Evolutionary conservation across 805 yeast species (phyloP).

Genomic region (Priceomyces carsonii): DNA sequence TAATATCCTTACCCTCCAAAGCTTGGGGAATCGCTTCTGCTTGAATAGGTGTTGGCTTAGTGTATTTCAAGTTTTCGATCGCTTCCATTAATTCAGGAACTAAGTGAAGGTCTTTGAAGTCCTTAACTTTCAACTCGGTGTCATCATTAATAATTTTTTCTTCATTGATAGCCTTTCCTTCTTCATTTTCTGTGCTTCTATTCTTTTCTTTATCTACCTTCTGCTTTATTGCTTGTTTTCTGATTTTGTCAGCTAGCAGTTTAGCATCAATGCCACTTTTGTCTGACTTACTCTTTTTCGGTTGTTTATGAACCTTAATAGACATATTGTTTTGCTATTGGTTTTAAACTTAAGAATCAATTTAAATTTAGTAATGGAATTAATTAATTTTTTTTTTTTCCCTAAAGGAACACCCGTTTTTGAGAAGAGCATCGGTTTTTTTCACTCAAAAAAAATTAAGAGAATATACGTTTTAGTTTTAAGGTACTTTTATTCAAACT

Average conservation of each 20-base stretch:
- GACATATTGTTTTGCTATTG: conserved; percentile 6
- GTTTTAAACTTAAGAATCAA: background rate
- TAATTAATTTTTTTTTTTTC: conserved; percentile 2
- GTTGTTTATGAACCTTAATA: conserved; percentile 6
- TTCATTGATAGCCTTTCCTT: conserved; percentile 5
- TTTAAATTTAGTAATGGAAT: background rate
- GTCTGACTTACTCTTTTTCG: conserved; percentile 14
- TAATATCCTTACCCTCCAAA: conserved; percentile 84
- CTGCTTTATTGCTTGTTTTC: conserved; percentile 30
- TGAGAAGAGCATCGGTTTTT: conserved; percentile 9
- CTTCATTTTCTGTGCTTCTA: conserved; percentile 5
- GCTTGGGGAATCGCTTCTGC: conserved; percentile 90
- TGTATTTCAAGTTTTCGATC: conserved; percentile 69
- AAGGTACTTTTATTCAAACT: background rate
- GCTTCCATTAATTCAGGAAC: conserved; percentile 82
- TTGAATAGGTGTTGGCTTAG: conserved; percentile 92
- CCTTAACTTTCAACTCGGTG: conserved; percentile 26
- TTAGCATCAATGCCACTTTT: conserved; percentile 35
- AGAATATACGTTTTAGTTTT: background rate
- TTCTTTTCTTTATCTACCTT: conserved; percentile 15
- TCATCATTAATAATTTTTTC: conserved; percentile 15
- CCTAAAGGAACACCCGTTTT: background rate
- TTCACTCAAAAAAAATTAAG: background rate
- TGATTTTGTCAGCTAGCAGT: conserved; percentile 58
- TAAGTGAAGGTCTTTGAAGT: conserved; percentile 60